Percentiles rank a stretch among this genome's conserved stretches.
phyloP scores from a whole-genome alignment of 2,329 filamentous ascomycete genomes.

The Colletotrichum tropicicola region DNA sequence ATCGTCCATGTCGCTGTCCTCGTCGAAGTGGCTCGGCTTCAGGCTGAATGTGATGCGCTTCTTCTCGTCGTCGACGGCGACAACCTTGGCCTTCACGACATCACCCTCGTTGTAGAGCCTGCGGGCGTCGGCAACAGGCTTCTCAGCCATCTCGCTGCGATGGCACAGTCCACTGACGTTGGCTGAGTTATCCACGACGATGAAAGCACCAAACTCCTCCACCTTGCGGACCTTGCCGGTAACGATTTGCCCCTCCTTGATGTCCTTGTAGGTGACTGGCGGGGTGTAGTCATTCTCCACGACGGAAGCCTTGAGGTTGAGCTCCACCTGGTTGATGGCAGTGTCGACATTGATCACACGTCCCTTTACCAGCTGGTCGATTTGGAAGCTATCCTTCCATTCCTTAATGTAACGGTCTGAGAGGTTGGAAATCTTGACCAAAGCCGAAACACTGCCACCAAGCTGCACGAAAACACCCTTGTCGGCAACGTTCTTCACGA shows the following conservation, averaged over 20 bases:
- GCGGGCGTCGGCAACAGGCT: slow-evolving; percentile 81
- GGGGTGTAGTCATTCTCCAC: slow-evolving; percentile 82
- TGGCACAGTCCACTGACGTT: slow-evolving; percentile 96
- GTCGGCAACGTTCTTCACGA: slow-evolving; percentile 89
- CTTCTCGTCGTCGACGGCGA: slow-evolving; percentile 79
- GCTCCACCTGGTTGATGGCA: slow-evolving; percentile 76
- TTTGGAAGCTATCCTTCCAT: slow-evolving; percentile 89
- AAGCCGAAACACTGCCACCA: slow-evolving; percentile 81
- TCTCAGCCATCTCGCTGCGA: slow-evolving; percentile 89
- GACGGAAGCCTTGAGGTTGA: slow-evolving; percentile 87
- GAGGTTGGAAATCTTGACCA: slow-evolving; percentile 86
- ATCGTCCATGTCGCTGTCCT: slow-evolving; percentile 60
- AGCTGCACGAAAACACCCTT: slow-evolving; percentile 89
- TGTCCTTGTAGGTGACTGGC: slow-evolving; percentile 77
- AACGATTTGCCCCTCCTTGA: slow-evolving; percentile 82
- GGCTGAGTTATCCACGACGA: slow-evolving; percentile 84
- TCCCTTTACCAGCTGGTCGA: slow-evolving; percentile 91
- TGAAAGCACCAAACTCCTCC: slow-evolving; percentile 94
- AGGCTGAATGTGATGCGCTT: slow-evolving; percentile 88
- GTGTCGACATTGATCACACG: slow-evolving; percentile 79
- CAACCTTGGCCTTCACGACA: slow-evolving; percentile 88
- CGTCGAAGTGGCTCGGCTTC: slow-evolving; percentile 90
- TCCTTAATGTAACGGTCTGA: slow-evolving; percentile 94
- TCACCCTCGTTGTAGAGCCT: slow-evolving; percentile 93
- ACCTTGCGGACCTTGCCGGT: slow-evolving; percentile 94